Conservation (phyloP, 2,329 filamentous ascomycete genomes). For the Gnomoniopsis smithogilvyi region DNA sequence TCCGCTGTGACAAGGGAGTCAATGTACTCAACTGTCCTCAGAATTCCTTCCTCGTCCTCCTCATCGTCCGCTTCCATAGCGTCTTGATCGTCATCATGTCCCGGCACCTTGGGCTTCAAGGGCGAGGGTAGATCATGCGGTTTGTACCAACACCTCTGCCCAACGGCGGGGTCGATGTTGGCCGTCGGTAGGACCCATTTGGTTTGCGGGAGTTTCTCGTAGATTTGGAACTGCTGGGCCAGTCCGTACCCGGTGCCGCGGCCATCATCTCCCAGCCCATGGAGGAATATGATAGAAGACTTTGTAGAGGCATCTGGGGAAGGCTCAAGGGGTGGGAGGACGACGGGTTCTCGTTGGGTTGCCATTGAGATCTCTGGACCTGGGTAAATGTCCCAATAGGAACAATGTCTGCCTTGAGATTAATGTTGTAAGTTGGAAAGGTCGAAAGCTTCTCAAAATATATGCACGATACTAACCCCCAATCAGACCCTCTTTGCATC, state of each 20-base stretch:
- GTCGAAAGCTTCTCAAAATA: not conserved
- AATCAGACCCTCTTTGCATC: not conserved
- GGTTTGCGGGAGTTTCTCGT: slow-evolving; percentile 7
- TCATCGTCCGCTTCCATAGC: not conserved
- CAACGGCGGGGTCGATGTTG: slow-evolving; percentile 1
- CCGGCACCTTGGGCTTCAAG: not conserved
- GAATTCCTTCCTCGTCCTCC: slow-evolving; percentile 8
- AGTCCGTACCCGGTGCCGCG: slow-evolving; percentile 13
- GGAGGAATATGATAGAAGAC: slow-evolving; percentile 13
- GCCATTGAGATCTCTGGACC: not conserved
- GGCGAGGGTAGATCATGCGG: slow-evolving; percentile 8
- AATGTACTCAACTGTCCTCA: slow-evolving; percentile 5
- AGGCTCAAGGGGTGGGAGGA: slow-evolving; percentile 8
- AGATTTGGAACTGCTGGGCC: slow-evolving; percentile 11
- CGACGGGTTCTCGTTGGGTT: not conserved
- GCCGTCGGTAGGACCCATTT: slow-evolving; percentile 11
- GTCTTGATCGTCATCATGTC: not conserved
- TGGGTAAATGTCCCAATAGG: not conserved
- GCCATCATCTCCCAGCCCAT: slow-evolving; percentile 14
- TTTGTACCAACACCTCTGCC: slow-evolving; percentile 12
- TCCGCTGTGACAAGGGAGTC: slow-evolving; percentile 5
- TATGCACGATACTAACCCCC: not conserved
- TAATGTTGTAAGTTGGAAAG: too few species aligned
- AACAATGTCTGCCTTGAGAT: too few species aligned
- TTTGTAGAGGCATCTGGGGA: not conserved